Percentiles rank a stretch among this genome's conserved stretches.
phyloP scores from a whole-genome alignment of 2,329 filamentous ascomycete genomes.

The Corynespora cassiicola region DNA sequence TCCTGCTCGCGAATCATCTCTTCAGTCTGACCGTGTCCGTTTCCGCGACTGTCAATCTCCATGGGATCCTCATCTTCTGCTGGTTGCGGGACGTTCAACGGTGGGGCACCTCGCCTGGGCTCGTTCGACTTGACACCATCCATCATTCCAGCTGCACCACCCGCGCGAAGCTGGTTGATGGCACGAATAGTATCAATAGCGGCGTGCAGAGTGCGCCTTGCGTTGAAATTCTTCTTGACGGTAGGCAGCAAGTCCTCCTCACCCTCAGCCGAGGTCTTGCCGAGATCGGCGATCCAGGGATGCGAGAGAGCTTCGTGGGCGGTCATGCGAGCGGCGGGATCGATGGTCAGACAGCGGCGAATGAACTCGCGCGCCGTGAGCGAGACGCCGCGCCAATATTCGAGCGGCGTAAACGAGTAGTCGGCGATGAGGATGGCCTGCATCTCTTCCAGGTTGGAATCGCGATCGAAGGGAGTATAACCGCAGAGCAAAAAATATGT shows the following conservation, averaged over 20 bases:
- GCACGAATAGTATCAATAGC: conserved; percentile 72
- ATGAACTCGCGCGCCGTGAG: conserved; percentile 88
- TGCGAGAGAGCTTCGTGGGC: conserved; percentile 77
- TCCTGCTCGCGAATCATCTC: conserved; percentile 68
- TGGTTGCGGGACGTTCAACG: conserved; percentile 41
- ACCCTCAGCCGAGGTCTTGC: conserved; percentile 50
- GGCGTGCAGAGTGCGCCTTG: conserved; percentile 68
- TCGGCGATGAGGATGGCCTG: conserved; percentile 96
- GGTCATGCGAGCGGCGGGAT: conserved; percentile 86
- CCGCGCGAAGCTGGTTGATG: conserved; percentile 71
- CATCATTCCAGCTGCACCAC: conserved; percentile 65
- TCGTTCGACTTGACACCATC: conserved; percentile 65
- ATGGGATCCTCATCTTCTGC: conserved; percentile 48
- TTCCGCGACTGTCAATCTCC: conserved; percentile 65
- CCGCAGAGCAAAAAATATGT: conserved; percentile 98
- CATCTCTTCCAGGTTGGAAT: conserved; percentile 98
- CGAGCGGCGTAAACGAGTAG: conserved; percentile 91
- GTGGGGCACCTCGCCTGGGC: conserved; percentile 50
- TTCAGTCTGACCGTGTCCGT: conserved; percentile 67
- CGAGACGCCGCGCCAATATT: conserved; percentile 97
- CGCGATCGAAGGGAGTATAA: conserved; percentile 97
- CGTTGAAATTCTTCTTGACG: conserved; percentile 76
- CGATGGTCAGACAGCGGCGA: conserved; percentile 86
- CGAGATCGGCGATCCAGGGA: conserved; percentile 67
- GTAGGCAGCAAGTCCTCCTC: conserved; percentile 65